These are phyloP conservation scores for Coemansia javaensis DNA, from an alignment of 192 early-diverging fungal genomes.

Conservation along the genomic window DNA sequence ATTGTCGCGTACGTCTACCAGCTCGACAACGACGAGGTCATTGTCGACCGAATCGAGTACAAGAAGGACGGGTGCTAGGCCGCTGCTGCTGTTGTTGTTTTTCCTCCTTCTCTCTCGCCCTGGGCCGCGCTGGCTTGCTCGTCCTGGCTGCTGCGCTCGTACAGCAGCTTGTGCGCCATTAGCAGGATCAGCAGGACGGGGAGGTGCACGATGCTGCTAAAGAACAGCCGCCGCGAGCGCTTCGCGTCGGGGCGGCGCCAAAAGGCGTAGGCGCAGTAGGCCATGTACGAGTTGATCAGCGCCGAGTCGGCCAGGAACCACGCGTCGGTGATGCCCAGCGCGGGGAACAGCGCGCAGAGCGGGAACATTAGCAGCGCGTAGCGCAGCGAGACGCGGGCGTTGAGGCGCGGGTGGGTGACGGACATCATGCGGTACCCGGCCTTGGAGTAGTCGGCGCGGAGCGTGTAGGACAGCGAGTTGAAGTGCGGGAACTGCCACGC, in stretches of 20 bases:
- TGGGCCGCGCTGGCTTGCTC: too few species aligned
- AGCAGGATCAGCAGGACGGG: constrained; percentile 80
- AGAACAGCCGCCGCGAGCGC: constrained; percentile 84
- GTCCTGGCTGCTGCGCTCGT: too few species aligned
- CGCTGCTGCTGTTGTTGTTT: too few species aligned
- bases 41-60: constrained; percentile 91
- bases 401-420: constrained; percentile 79
- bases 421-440: constrained; percentile 97
- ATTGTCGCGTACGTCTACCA: constrained; percentile 92
- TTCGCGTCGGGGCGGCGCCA: constrained; percentile 75
- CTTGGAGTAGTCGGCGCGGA: constrained; percentile 91
- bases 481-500: constrained; percentile 99
- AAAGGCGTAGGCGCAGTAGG: constrained; percentile 67
- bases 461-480: constrained; percentile 86
- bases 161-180: constrained; percentile 76
- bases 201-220: constrained; percentile 84
- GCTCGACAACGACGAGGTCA: constrained; percentile 84
- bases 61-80: too few species aligned
- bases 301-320: constrained; percentile 76
- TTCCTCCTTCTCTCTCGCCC: too few species aligned
- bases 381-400: constrained; percentile 80
- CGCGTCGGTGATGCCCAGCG: constrained; percentile 69
- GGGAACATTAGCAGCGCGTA: constrained; percentile 75
- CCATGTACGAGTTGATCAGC: constrained; percentile 71
- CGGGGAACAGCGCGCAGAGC: constrained; percentile 53